Evolutionary conservation across 805 yeast species (phyloP), one percentile per base, ranked within the genome.

Genomic region (Deakozyma indianensis): DNA sequence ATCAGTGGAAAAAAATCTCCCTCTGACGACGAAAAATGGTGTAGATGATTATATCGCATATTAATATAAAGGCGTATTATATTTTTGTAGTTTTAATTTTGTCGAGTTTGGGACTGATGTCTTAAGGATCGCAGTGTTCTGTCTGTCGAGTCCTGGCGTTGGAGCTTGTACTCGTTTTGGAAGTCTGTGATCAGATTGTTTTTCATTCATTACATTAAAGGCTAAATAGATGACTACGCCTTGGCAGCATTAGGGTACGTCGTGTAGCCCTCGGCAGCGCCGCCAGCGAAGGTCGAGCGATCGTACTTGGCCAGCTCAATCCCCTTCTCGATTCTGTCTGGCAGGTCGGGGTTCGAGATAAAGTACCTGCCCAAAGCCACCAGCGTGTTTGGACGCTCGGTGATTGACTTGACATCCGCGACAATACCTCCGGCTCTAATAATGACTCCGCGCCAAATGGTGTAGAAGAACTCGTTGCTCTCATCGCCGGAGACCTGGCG

Each of bases 321-420:
- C 24, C 68, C 68, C 25, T 69, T 58, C 49, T 64, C 58, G 35
- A 76, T 46, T 48, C 77, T 62, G 16, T 60, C 53, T 18, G 67
- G 70, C 27, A 77, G 55, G 54, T 77, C 82, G 1, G 81, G 80
- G 59, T 76, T 77, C 24, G 78, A 59, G 43, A 72, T 67, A 56
- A 67, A 75, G 47, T 59, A 62, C 49, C 80, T 66, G 25, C 79
- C 79, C 48, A 65, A 57, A 1, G 67, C 74, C 27, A 69, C 52
- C 38, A 65, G 28, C 7, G 51, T 44, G 38, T 47, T 53, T 15
- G 29, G 35, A 16, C 45, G 43, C 32, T 5, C 49, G 38, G 64
- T 61, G 21, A 62, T 58, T 24, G 59, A 58, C 16, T 50, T 47
- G 20, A n/a, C 14, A 4, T 46, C 46, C 11, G 27, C 41, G 3